Base-by-base conservation (phyloP, 768 basidiomycete genomes). In the Lactarius hengduanensis region DNA sequence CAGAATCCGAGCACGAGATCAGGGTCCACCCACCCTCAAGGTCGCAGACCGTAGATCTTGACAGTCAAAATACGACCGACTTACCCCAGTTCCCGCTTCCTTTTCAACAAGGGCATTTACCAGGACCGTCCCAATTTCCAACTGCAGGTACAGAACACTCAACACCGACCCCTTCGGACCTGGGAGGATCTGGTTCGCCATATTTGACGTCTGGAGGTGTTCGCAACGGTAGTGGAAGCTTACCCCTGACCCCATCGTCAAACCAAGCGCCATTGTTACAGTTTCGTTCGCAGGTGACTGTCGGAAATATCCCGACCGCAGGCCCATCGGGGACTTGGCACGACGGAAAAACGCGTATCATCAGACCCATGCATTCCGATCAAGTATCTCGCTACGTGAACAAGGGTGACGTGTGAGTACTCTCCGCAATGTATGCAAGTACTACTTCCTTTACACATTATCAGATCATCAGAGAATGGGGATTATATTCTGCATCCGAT, bases 361-460 rank as follows among this genome's bases (percentile, higher is more conserved):
- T 63, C 1, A 34, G 32, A 16, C 66, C 40, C n/a, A 67, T 67
- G 66, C n/a, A 67, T 15, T 43, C 66, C 2, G 66, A 63, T 0
- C 62, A 63, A 18, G 62, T 67, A 5, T 59, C 66, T 2, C 66
- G 66, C 22, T 63, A 67, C 30, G 4, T 55, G 62, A 67, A 56
- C 22, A 59, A 45, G 5, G 32, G 43, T 6, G 53, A 63, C 2
- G 58, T 63, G 66, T 67, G 54, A 26, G 66, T 55, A 53, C 36
- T 15, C 50, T 36, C 38, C 28, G 2, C 40, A 20, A 26, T 41
- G 0, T 9, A 6, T 7, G 9, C 61, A 28, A 22, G 18, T 20
- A n/a, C 15, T 22, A 7, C 18, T 20, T 1, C 41, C 57, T 1
- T 59, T 34, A 58, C 57, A 47, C 22, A 4, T n/a, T 30, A 6